These are phyloP conservation scores for Physcomitrium patens DNA, from an alignment of 225 moss, liverwort and hornwort genomes.

Conservation along the genomic window DNA sequence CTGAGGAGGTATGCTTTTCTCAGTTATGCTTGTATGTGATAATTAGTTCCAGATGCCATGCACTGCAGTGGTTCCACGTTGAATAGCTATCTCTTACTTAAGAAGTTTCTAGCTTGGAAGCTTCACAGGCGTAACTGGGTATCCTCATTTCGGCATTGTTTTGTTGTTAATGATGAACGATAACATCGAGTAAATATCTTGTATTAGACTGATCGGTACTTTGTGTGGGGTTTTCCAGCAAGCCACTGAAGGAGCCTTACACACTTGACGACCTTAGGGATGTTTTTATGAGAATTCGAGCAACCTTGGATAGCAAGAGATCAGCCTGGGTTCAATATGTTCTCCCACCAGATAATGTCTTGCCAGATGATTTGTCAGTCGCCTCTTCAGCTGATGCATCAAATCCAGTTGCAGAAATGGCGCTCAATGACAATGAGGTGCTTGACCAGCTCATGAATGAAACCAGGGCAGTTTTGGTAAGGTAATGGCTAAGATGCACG, in stretches of 20 bases:
- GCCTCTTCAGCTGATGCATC: conserved; percentile 67
- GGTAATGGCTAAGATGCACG: conserved; percentile 41
- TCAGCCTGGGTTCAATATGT: conserved; percentile 87
- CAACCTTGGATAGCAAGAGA: conserved; percentile 62
- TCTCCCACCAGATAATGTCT: conserved; percentile 68
- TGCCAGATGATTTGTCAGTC: conserved; percentile 75
- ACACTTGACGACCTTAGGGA: conserved; percentile 76
- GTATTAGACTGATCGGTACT: conserved; percentile 17
- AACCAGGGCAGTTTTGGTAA: conserved; percentile 81
- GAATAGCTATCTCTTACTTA: neutral
- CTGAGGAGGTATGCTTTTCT: conserved; percentile 66
- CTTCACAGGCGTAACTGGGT: conserved; percentile 3
- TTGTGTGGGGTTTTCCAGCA: conserved; percentile 43
- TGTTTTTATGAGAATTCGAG: conserved; percentile 74
- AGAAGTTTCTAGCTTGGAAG: conserved; percentile 13
- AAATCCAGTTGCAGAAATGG: conserved; percentile 35
- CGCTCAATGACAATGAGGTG: conserved; percentile 61
- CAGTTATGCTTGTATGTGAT: conserved; percentile 8
- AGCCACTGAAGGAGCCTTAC: conserved; percentile 69
- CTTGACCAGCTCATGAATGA: conserved; percentile 85
- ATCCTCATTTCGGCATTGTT: conserved; percentile 11
- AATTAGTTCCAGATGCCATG: conserved; percentile 14
- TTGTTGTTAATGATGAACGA: neutral
- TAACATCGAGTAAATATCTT: conserved; percentile 6
- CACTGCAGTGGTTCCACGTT: neutral